Evolutionary conservation across 2,329 filamentous ascomycete species (phyloP), one percentile per base, ranked within the genome.

Genomic region (Fusarium heterosporum): DNA sequence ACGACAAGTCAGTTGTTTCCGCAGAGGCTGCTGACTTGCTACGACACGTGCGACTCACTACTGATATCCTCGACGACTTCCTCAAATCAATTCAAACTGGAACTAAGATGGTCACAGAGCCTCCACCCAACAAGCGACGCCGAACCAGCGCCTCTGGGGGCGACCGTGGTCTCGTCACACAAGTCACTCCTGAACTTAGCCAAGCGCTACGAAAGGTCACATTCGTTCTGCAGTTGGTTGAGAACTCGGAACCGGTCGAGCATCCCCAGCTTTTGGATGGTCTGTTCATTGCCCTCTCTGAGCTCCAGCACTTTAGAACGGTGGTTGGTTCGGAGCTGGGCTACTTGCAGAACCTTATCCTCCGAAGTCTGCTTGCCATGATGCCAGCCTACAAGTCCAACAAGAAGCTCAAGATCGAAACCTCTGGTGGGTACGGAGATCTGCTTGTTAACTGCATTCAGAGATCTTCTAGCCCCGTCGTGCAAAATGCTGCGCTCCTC

Each of bases 381-480:
- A 89, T 98, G 69, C 90, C 93, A 59, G 88, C 88, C 1, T 90
- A 92, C 72, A 92, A 91, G 78, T 78, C 79, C 49, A 82, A 87
- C 77, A 82, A 83, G 73, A 80, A 78, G 32, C 81, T 90, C 39
- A 85, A 87, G 58, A 89, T 97, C 56, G 93, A 96, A 76, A 88
- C 89, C 43, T 90, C 92, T 4, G 89, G 89, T 36, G 91, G 97
- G 38, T 90, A 96, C 57, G 92, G 93, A 4, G 96, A 99, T 76
- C 80, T 98, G 43, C 89, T 99, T 54, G 93, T 98, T 47, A 94
- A 96, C 74, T 97, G 94, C 80, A 92, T 99, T 42, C 92, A 96
- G 74, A 94, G 93, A 64, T 96, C 94, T 0, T 89, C 92, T 26
- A 97, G 92, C 76, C 93, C 94, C 1, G 93, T 97, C 66, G 93